phyloP scores from a whole-genome alignment of 371 early-diverging fungal genomes.

The Synchytrium microbalum region DNA sequence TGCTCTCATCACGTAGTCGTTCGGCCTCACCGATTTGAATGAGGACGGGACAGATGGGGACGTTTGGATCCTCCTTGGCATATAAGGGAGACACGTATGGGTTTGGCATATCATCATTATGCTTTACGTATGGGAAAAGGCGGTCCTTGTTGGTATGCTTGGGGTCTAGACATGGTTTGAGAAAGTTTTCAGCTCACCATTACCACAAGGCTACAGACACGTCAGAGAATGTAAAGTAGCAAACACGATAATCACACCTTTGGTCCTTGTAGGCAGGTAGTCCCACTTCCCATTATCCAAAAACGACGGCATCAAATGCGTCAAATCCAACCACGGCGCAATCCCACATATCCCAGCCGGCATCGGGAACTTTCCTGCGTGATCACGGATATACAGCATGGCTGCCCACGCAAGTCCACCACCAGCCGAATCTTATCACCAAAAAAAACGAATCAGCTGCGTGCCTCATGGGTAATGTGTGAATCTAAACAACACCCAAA shows the following conservation, averaged over 20 bases:
- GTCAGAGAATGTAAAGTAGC: too few relatives aligned
- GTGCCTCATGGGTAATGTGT: too few relatives aligned
- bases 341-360: constrained; percentile 43
- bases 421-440: not conserved
- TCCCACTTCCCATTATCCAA: constrained; percentile 44
- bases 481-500: constrained; percentile 68
- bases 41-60: constrained; percentile 42
- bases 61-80: constrained; percentile 3
- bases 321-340: constrained; percentile 56
- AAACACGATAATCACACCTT: too few relatives aligned
- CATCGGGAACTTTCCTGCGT: constrained; percentile 10
- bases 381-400: constrained; percentile 34
- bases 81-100: constrained; percentile 4
- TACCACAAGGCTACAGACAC: too few relatives aligned
- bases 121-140: constrained; percentile 6
- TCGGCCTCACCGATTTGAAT: constrained; percentile 56
- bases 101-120: constrained; percentile 5
- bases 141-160: not conserved
- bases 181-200: too few relatives aligned
- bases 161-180: too few relatives aligned
- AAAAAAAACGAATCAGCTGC: constrained; percentile 1
- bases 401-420: constrained; percentile 27
- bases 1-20: constrained; percentile 47
- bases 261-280: constrained; percentile 56
- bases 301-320: constrained; percentile 59